Base-by-base conservation (phyloP, 2,329 filamentous ascomycete species). In the Phialemoniopsis sp. region DNA sequence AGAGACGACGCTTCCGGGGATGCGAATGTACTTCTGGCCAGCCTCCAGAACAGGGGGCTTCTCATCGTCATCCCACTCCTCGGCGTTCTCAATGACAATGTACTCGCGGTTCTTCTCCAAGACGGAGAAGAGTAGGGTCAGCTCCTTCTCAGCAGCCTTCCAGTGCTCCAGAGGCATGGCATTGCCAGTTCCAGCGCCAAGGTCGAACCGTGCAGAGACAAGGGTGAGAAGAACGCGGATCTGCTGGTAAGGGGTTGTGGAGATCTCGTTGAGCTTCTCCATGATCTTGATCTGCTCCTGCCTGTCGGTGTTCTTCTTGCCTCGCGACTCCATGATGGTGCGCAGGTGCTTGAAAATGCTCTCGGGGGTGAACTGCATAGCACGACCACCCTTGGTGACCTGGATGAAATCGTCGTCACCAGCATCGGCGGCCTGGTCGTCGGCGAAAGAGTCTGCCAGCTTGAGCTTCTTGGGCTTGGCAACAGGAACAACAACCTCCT, bases 41-140 rank as follows among this genome's bases (percentile, higher is more conserved):
- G 76, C 64, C 41, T 78, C 79, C 50, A 91, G 72, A 26, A 75
- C 74, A 13, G 93, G 93, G 31, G 82, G 78, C 73, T 96, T 97
- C 55, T 98, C 94, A 52, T 98, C 94, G 56, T 98, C 93, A 52
- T 98, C 93, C 93, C 93, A 97, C 67, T 98, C 93, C 61, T 98
- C 93, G 16, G 89, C 93, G 51, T 80, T 83, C 68, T 98, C 93
- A 17, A 93, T 74, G 35, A 98, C 88, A 37, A 97, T 74, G 59
- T 91, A 86, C 48, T 93, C 82, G 45, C 76, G 74, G 68, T 88
- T 88, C 44, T 76, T 66, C 62, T 95, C 88, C 31, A 98, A 81
- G 14, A 89, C 81, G 45, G 81, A 71, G 31, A 98, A 75, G 21
- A 98, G 78, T 35, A 75, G 75, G 13, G 78, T 78, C 46, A 97